Conservation (phyloP, 2,329 filamentous ascomycete genomes). For the Fusarium sp. region DNA sequence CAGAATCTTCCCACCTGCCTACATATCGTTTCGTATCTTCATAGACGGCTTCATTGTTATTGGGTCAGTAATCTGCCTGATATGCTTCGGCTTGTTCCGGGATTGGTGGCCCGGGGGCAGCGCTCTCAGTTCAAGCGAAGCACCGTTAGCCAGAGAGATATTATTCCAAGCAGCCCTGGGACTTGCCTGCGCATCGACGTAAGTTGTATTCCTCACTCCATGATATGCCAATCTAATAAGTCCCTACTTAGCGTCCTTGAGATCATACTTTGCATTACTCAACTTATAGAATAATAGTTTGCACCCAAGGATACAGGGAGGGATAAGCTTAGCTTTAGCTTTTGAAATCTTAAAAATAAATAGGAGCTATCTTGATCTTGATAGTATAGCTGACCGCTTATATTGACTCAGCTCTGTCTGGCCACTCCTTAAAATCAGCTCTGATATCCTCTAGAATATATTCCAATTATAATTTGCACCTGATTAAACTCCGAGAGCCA, state of each 20-base stretch:
- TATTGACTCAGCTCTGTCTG: too few relatives aligned
- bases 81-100: not conserved
- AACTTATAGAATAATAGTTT: not conserved
- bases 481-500: too few relatives aligned
- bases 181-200: not conserved
- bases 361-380: too few relatives aligned
- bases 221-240: rapidly evolving
- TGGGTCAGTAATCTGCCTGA: not conserved
- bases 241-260: not conserved
- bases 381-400: too few relatives aligned
- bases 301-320: not conserved
- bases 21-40: not conserved
- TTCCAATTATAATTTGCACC: too few relatives aligned
- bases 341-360: too few relatives aligned
- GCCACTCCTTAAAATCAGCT: too few relatives aligned
- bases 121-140: not conserved
- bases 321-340: not conserved
- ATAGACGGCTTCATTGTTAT: not conserved
- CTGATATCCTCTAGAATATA: too few relatives aligned
- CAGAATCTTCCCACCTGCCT: not conserved
- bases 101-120: not conserved
- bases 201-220: not conserved
- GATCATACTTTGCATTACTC: not conserved
- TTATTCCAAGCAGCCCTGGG: not conserved
- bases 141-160: not conserved